Percentiles rank a stretch among this genome's conserved stretches.
Evolutionary conservation across 495 filamentous ascomycete genomes (phyloP).

Genomic region (Astrothelium macrocarpum): DNA sequence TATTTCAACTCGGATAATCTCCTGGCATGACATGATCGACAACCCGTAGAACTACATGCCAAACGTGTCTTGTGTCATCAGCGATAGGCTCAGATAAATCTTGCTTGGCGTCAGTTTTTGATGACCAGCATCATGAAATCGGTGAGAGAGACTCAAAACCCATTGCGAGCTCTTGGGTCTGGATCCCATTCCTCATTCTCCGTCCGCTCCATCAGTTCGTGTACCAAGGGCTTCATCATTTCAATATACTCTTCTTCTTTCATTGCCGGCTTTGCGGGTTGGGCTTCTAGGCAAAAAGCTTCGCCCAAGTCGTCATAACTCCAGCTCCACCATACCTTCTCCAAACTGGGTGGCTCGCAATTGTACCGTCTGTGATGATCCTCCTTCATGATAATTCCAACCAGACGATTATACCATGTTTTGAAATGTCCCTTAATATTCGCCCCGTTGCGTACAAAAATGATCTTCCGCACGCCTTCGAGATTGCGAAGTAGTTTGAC

Average conservation of each 20-base stretch:
- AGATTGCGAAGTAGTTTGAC: constrained; percentile 23
- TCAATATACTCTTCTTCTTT: constrained; percentile 23
- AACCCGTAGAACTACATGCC: no score
- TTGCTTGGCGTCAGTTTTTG: neutral
- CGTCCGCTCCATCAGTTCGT: constrained; percentile 18
- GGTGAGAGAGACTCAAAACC: constrained; percentile 6
- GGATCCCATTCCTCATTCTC: constrained; percentile 27
- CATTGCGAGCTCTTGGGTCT: constrained; percentile 23
- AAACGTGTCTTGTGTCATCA: no score
- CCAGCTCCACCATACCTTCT: constrained; percentile 29
- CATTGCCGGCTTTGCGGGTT: constrained; percentile 19
- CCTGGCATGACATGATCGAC: no score
- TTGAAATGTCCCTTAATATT: constrained; percentile 25
- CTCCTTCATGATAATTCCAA: constrained; percentile 26
- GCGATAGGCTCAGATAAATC: neutral
- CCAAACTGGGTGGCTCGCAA: constrained; percentile 11
- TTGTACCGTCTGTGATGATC: constrained; percentile 27
- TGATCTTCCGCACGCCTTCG: constrained; percentile 17
- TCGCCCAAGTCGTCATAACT: constrained; percentile 20
- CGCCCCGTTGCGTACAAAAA: constrained; percentile 26
- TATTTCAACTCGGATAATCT: no score
- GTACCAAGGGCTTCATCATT: constrained; percentile 21
- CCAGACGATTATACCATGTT: constrained; percentile 27
- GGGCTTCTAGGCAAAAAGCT: constrained; percentile 19
- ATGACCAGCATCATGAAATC: neutral